Base-by-base conservation (phyloP, 805 yeast genomes). In the Scheffersomyces coipomensis region DNA sequence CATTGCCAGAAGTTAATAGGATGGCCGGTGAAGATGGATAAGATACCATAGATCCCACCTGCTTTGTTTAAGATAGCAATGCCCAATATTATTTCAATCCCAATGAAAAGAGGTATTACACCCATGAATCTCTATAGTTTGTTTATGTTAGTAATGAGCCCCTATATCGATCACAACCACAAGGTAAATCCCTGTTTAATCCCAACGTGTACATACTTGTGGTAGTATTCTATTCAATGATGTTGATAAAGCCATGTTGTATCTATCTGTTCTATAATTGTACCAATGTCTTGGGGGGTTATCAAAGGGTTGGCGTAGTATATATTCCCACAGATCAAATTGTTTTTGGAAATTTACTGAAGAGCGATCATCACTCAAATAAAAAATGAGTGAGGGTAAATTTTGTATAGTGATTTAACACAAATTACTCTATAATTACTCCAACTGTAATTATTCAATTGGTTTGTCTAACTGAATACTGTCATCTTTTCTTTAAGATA, bases 21-120 rank as follows among this genome's bases (percentile, higher is more conserved):
- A 55, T 90, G 96, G 1, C 96, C 93, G 0, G 97, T 90, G 53
- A 91, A 76, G 19, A 91, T 60, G 1, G 97, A 89, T 17, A 89
- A 66, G 25, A 91, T 68, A 21, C 97, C 99, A 60, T 84, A 91
- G 16, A 81, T 70, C 8, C 98, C 97, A 42, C 95, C 81, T 48
- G 90, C 87, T 58, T 90, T 90, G 67, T 91, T 91, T 46, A 90
- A 72, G 26, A 89, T 75, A 12, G 90, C 85, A 26, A 86, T 70
- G 1, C 87, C 83, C 4, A 89, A 70, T 16, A 85, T 78, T 2
- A 88, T 59, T 59, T 91, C 98, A 18, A 89, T 95, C 11, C 97
- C 98, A 18, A 85, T 72, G 55, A 85, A 88, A 19, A 91, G 73
- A 4, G 98, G 97, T 3, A 88, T 62, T 37, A 75, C 53, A 11